Evolutionary conservation across 768 basidiomycete genomes (phyloP), one percentile per base, ranked within the genome.

Genomic region (Macrolepiota fuliginosa): DNA sequence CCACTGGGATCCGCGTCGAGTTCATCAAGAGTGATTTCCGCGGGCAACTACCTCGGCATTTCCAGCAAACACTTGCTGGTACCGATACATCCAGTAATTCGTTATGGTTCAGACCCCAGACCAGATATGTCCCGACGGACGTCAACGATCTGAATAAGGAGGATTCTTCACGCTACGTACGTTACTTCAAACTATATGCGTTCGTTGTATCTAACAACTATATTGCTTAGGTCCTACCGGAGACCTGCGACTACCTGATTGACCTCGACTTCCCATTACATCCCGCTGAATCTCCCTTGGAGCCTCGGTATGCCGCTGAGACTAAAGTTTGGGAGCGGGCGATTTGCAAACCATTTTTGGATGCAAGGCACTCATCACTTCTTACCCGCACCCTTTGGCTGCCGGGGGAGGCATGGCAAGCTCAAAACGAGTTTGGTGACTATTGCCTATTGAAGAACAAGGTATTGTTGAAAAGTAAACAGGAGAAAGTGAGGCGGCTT

Each of bases 11-110:
- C 61, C 81, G 85, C 27, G 86, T 96, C n/a, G 82, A 89, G 61
- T 98, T 94, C 74, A 79, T 98, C 72, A 92, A 94, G 78, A 94
- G 90, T 73, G 94, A 90, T 61, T 98, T 98, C 66, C 83, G 88
- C 63, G 96, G 94, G 10, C 82, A 93, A 69, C 78, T 99, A 64
- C 97, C 97, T 13, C 84, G 88, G 19, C 90, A 91, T 71, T 98
- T 97, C 76, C 67, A 68, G 19, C 45, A 61, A 35, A 22, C 47
- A 7, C 19, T 7, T 36, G 36, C 54, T 37, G 27, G 39, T 25
- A 35, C 45, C 17, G 27, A 25, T 37, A 24, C 25, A 17, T 29
- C n/a, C 13, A 35, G 36, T 49, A 22, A 6, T 22, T 39, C 54
- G 12, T 75, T 77, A 69, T 90, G 85, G 85, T 74, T 81, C 36